A percentile compares a stretch with the other conserved stretches of the same genome.
Conservation (phyloP, 345 rosid genomes). For the Erodium maritimum region DNA sequence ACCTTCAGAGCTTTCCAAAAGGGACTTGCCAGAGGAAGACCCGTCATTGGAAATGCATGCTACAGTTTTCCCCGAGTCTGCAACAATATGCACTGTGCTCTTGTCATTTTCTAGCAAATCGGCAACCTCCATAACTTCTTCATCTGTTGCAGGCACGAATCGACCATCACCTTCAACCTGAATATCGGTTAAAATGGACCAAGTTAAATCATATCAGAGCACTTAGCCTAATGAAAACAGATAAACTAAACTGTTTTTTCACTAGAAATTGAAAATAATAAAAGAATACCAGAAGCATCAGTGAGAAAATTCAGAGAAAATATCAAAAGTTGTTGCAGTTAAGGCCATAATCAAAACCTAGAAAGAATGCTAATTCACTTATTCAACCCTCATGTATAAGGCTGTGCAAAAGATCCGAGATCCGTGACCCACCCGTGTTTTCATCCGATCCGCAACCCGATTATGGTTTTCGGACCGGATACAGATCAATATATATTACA, state of each 20-base stretch:
- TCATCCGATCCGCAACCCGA: too few relatives aligned
- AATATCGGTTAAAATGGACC: slow-evolving; percentile 5
- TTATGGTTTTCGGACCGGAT: too few relatives aligned
- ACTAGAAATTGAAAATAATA: too few relatives aligned
- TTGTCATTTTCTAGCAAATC: slow-evolving; percentile 53
- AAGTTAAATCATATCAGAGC: slow-evolving; percentile 1
- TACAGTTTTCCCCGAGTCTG: slow-evolving; percentile 34
- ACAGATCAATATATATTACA: too few relatives aligned
- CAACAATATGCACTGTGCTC: slow-evolving; percentile 31
- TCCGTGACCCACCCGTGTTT: too few relatives aligned
- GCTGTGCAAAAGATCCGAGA: too few relatives aligned
- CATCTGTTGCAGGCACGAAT: slow-evolving; percentile 90
- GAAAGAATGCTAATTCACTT: too few relatives aligned
- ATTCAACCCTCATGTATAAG: too few relatives aligned
- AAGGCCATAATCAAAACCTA: too few relatives aligned
- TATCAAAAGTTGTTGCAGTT: too few relatives aligned
- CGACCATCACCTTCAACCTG: slow-evolving; percentile 80
- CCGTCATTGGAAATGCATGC: slow-evolving; percentile 30
- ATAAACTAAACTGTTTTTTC: neutral
- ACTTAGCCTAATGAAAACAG: neutral
- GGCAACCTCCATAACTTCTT: slow-evolving; percentile 74
- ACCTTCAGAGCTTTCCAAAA: slow-evolving; percentile 58
- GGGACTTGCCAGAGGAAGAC: slow-evolving; percentile 45
- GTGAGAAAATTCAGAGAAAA: too few relatives aligned
- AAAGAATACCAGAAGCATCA: too few relatives aligned